Evolutionary conservation across 225 moss, liverwort and hornwort genomes (phyloP), one percentile per base, ranked within the genome.

Genomic region (Rhytidiadelphus loreus): DNA sequence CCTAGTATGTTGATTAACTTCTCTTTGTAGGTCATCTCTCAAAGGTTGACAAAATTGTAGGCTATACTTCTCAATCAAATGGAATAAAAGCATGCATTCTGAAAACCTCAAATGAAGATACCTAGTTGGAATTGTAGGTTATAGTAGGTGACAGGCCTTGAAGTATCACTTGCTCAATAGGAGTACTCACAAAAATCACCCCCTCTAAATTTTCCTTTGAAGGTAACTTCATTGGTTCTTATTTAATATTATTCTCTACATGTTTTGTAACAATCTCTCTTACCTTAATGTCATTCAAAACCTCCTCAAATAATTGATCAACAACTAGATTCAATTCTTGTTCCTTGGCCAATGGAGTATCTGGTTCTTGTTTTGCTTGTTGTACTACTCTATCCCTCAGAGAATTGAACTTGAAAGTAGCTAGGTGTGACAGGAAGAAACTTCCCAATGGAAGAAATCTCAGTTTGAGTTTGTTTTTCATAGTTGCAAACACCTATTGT

Each of bases 331-430:
- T 8, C 2, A 41, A 0, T 32, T 24, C 8, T 70, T 41, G 3
- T 23, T 23, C 1, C 1, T 3, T 39, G 1, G 13, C 7, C 20
- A 69, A 4, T 4, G 7, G 7, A 7, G 2, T 39, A 70, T 70
- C 0, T 13, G 0, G 4, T 14, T 14, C 14, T 70, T 70, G 0
- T 25, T 70, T 3, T 41, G 1, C 2, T n/a, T 66, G 21, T 66
- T 0, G 0, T n/a, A n/a, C 4, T 12, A 0, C 21, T 66, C 10
- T 37, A n/a, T 37, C n/a, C 2, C 2, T 21, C 0, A 1, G 0
- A 22, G 2, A 66, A 37, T 0, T 2, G 6, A 3, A n/a, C 21
- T 37, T 66, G 6, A n/a, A 66, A 66, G 22, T 37, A 2, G 37
- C 12, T 66, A 66, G 12, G 12, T 21, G 12, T n/a, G 37, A 0